A percentile compares a stretch with the other conserved stretches of the same genome.
phyloP scores from a whole-genome alignment of 2,329 filamentous ascomycete species.

The Dactylellina haptotyla region DNA sequence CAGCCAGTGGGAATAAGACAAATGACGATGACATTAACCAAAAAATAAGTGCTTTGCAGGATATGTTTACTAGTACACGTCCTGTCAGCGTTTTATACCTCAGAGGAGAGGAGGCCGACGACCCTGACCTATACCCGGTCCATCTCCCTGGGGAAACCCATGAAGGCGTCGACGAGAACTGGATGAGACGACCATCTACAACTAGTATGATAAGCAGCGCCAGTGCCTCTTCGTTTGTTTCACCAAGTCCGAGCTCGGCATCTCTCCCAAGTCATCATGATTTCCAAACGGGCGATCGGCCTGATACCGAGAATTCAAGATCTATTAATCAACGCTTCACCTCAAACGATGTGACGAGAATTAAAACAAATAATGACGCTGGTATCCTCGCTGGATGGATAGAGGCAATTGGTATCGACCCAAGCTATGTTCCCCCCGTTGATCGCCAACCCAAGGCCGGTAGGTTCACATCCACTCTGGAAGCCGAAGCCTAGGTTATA shows the following conservation, averaged over 20 bases:
- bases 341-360: conserved; percentile 65
- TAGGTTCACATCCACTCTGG: conserved; percentile 60
- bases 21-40: conserved; percentile 80
- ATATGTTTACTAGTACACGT: conserved; percentile 87
- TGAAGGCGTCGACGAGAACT: conserved; percentile 68
- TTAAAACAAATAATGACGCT: conserved; percentile 69
- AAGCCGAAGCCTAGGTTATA: too few species aligned
- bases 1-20: conserved; percentile 64
- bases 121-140: conserved; percentile 81
- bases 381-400: conserved; percentile 83
- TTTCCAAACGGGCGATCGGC: conserved; percentile 54
- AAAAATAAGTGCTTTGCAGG: conserved; percentile 80
- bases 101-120: conserved; percentile 78
- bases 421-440: conserved; percentile 79
- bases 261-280: conserved; percentile 65
- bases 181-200: conserved; percentile 58
- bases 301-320: conserved; percentile 55
- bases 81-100: conserved; percentile 82
- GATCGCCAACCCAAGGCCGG: conserved; percentile 76
- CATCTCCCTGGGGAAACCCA: conserved; percentile 73
- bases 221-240: conserved; percentile 71
- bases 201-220: conserved; percentile 66
- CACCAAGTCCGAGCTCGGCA: conserved; percentile 73
- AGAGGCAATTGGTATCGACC: conserved; percentile 89
- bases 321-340: conserved; percentile 52